Base-by-base conservation (phyloP, 1,284 basidiomycete species). In the Rhodotorula sp. region DNA sequence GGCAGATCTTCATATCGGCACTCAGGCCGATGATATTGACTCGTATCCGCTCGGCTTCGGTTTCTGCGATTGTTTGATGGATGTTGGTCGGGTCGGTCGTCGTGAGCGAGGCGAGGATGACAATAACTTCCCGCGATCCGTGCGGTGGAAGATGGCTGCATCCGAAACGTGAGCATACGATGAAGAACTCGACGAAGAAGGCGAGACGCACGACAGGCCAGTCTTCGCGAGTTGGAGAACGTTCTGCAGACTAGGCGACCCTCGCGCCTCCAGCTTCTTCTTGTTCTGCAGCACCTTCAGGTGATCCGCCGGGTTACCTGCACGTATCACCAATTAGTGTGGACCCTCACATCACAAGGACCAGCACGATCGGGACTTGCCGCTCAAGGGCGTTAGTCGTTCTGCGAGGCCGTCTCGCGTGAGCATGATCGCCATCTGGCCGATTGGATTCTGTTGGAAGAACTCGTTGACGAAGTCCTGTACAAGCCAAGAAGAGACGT, bases 401-500 rank as follows among this genome's bases (percentile, higher is more conserved):
- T 96, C 92, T 0, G 92, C 92, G 44, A 94, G 80, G 0, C 94
- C 91, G 60, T 90, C 87, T 28, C 94, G 85, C 87, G 98, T 92
- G 13, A 90, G 89, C n/a, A 95, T 90, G 37, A 95, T 82, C 7
- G 91, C 93, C 71, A 96, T 89, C 80, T 99, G 95, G n/a, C 95
- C 94, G 26, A 99, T 85, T 0, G 95, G 95, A 78, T 99, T 99
- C 82, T 99, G 96, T 81, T 99, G 96, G 81, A 98, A 99, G 92
- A 95, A 99, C 79, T 99, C 95, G 13, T 86, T 84, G 30, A 98
- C 86, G 76, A 99, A 99, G 73, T 92, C 89, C 65, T 76, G 67
- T 13, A 4, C 4, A 10, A 10, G 34, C 34, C 6, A 18, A 24
- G 24, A n/a, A 20, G 37, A n/a, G n/a, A 13, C 11, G n/a, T 11